A percentile compares a stretch with the other conserved stretches of the same genome.
These are phyloP conservation scores for Prunus mume DNA, from an alignment of 306 rosid genomes.

Conservation along the genomic window DNA sequence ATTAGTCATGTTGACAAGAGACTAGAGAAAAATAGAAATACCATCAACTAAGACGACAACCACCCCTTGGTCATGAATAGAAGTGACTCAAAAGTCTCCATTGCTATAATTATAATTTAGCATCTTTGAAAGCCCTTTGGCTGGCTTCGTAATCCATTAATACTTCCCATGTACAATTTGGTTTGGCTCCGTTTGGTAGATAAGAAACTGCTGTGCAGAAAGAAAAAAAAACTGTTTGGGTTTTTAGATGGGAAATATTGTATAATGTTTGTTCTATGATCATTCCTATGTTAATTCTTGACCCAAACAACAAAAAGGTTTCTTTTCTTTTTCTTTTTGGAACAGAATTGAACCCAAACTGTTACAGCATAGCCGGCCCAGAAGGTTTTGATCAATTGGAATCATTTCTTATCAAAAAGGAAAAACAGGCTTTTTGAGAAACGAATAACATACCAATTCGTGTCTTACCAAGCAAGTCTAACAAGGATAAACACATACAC, in stretches of 20 bases:
- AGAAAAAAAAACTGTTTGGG: not conserved
- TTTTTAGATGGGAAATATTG: not conserved
- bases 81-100: not conserved
- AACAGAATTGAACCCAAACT: too few relatives aligned
- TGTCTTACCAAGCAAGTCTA: not conserved
- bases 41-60: not conserved
- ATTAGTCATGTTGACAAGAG: not conserved
- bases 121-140: too few relatives aligned
- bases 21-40: not conserved
- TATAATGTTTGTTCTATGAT: not conserved
- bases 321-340: too few relatives aligned
- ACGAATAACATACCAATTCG: not conserved
- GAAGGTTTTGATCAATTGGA: not conserved
- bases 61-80: not conserved
- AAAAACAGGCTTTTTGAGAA: not conserved
- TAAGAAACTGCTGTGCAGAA: not conserved
- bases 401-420: not conserved
- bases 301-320: too few relatives aligned
- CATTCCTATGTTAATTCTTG: too few relatives aligned
- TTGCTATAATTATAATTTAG: too few relatives aligned
- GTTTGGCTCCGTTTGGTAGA: not conserved
- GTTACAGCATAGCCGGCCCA: conserved; percentile 9
- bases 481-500: not conserved
- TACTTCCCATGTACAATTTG: not conserved
- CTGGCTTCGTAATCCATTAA: not conserved